Conservation (phyloP, 108 stramenopile species). For the Licmophora abbreviata region DNA sequence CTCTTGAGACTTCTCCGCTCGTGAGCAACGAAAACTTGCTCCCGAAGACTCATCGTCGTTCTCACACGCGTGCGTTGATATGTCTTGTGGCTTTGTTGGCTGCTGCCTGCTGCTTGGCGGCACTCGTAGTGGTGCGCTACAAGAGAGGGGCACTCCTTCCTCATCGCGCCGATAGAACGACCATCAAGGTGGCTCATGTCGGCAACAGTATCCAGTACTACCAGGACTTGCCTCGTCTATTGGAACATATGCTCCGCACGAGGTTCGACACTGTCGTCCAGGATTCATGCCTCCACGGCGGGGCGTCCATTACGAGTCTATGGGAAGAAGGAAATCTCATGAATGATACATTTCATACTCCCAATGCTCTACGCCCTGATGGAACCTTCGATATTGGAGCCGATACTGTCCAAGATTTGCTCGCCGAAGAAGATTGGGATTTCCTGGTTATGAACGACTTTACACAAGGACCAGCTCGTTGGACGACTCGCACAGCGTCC, state of each 20-base stretch:
- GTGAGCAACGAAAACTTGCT: too few species aligned
- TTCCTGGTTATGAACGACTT: constrained; percentile 73
- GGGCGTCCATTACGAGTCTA: constrained; percentile 35
- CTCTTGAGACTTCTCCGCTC: too few species aligned
- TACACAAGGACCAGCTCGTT: constrained; percentile 57
- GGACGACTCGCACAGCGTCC: constrained; percentile 20
- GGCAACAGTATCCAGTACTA: constrained; percentile 76
- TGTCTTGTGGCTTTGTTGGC: not conserved
- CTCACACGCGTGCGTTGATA: not conserved
- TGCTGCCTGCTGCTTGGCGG: not conserved
- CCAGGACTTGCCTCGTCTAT: constrained; percentile 64
- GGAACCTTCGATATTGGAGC: constrained; percentile 56
- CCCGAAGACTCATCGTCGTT: too few species aligned
- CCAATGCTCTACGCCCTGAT: constrained; percentile 6
- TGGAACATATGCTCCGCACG: constrained; percentile 27
- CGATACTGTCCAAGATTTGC: constrained; percentile 40
- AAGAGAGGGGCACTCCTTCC: not conserved
- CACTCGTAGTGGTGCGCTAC: not conserved
- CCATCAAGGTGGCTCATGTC: constrained; percentile 34
- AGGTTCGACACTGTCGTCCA: constrained; percentile 15
- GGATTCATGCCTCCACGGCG: constrained; percentile 61
- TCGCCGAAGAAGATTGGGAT: constrained; percentile 33
- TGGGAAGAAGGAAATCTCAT: constrained; percentile 62
- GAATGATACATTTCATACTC: constrained; percentile 36
- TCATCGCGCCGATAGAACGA: constrained; percentile 6